Evolutionary conservation across 345 rosid genomes (phyloP), one percentile per base, ranked within the genome.

Genomic region (Salix brachista): DNA sequence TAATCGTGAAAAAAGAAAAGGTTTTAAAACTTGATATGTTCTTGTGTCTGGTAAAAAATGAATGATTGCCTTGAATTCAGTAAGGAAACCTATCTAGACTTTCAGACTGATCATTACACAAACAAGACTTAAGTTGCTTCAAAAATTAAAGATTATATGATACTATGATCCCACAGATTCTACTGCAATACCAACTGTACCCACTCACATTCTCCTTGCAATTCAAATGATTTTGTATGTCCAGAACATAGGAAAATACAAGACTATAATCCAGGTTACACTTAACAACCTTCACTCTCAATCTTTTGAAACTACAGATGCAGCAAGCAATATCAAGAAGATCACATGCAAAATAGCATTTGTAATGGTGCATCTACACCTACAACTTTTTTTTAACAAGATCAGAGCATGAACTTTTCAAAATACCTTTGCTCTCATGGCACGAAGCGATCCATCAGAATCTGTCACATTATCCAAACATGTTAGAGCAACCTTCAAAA

Each of bases 341-440:
- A 8, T 19, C 34, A 48, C 39, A 37, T 65, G 48, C 8, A 71
- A 50, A 52, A 32, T 7, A 61, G 21, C 14, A 25, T 30, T 60
- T 26, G 30, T 21, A 60, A 48, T 39, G n/a, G 10, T 58, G 58
- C 56, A 76, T 25, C 30, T 2, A 42, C 14, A 69, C 21, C 14
- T 71, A 46, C 18, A 14, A 56, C 34, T 34, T 36, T 36, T 36
- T 36, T 36, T 36, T 36, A 18, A 77, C 42, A 61, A 66, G 16
- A 42, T 26, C 54, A 30, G 67, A 13, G 67, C n/a, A 18, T 66
- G 9, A 37, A 39, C 21, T 48, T 60, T n/a, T 58, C 14, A 28
- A 52, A 81, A 62, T 88, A 88, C 99, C 98, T 96, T 96, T 70
- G 97, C 87, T 81, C 92, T 92, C 95, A 96, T 84, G 73, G 93